Evolutionary conservation across 2,329 filamentous ascomycete genomes (phyloP).

Genomic region (Ophidiomyces ophidiicola): DNA sequence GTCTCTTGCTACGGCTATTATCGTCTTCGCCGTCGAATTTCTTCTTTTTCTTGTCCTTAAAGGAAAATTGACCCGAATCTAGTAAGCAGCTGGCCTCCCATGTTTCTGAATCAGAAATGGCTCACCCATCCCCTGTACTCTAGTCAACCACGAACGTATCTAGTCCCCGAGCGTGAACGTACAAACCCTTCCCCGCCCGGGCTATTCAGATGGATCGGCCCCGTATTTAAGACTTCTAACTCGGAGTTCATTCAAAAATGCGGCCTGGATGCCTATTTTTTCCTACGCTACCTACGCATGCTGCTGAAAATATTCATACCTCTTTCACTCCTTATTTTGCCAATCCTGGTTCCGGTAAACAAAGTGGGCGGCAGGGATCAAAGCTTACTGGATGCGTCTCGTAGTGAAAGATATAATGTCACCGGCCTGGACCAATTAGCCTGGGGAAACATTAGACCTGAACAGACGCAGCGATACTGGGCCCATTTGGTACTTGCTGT

Average conservation of each 20-base stretch:
- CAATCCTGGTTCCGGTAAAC: slow-evolving; percentile 78
- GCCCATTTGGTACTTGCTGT: slow-evolving; percentile 74
- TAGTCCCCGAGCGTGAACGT: slow-evolving; percentile 73
- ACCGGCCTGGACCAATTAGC: slow-evolving; percentile 69
- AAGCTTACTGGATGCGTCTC: slow-evolving; percentile 30
- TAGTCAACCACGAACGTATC: slow-evolving; percentile 71
- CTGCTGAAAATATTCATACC: slow-evolving; percentile 87
- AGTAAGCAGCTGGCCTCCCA: slow-evolving; percentile 45
- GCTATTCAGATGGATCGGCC: slow-evolving; percentile 42
- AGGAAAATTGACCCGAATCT: slow-evolving; percentile 69
- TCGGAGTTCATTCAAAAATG: slow-evolving; percentile 91
- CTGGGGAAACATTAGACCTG: slow-evolving; percentile 69
- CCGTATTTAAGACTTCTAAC: slow-evolving; percentile 55
- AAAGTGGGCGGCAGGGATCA: slow-evolving; percentile 56
- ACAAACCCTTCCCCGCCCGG: slow-evolving; percentile 58
- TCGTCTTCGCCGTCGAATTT: slow-evolving; percentile 52
- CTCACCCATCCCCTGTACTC: slow-evolving; percentile 13
- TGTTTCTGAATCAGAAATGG: slow-evolving; percentile 3
- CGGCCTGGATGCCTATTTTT: slow-evolving; percentile 93
- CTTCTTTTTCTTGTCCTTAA: slow-evolving; percentile 63
- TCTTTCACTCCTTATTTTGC: slow-evolving; percentile 63
- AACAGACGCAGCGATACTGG: slow-evolving; percentile 60
- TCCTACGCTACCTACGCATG: slow-evolving; percentile 76
- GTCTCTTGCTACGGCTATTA: slow-evolving; percentile 49
- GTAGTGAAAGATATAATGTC: slow-evolving; percentile 34